These are phyloP conservation scores for Aspergillus costaricaensis DNA, from an alignment of 2,329 filamentous ascomycete species.

Conservation along the genomic window DNA sequence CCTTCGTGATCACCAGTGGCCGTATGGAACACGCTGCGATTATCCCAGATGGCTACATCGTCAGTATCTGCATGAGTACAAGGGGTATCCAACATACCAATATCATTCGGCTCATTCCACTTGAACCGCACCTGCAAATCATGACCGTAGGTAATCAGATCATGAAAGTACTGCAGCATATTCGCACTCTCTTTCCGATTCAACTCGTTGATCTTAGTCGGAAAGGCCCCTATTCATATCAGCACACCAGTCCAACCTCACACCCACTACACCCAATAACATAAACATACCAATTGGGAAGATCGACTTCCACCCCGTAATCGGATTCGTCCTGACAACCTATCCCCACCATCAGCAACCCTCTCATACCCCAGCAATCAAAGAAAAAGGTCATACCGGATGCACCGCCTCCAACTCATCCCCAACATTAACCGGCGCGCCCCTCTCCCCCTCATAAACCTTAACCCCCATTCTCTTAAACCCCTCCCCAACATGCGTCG, in stretches of 20 bases:
- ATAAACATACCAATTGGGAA: slow-evolving; percentile 41
- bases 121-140: slow-evolving; percentile 54
- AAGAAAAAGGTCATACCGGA: slow-evolving; percentile 31
- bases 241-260: neutral
- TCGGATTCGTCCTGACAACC: slow-evolving; percentile 63
- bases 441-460: slow-evolving; percentile 51
- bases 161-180: slow-evolving; percentile 47
- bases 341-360: neutral
- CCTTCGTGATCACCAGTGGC: slow-evolving; percentile 46
- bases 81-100: slow-evolving; percentile 33
- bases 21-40: slow-evolving; percentile 30
- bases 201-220: slow-evolving; percentile 48
- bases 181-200: slow-evolving; percentile 46
- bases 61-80: neutral
- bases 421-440: slow-evolving; percentile 58
- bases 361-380: too few relatives aligned
- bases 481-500: slow-evolving; percentile 53
- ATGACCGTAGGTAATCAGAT: slow-evolving; percentile 51
- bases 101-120: slow-evolving; percentile 53
- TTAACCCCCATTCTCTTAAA: slow-evolving; percentile 50
- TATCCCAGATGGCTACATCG: slow-evolving; percentile 20
- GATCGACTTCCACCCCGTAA: slow-evolving; percentile 64
- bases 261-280: neutral
- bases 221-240: slow-evolving; percentile 36
- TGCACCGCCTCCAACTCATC: slow-evolving; percentile 53